Conservation (phyloP, 768 basidiomycete genomes). For the Mycena floridula region DNA sequence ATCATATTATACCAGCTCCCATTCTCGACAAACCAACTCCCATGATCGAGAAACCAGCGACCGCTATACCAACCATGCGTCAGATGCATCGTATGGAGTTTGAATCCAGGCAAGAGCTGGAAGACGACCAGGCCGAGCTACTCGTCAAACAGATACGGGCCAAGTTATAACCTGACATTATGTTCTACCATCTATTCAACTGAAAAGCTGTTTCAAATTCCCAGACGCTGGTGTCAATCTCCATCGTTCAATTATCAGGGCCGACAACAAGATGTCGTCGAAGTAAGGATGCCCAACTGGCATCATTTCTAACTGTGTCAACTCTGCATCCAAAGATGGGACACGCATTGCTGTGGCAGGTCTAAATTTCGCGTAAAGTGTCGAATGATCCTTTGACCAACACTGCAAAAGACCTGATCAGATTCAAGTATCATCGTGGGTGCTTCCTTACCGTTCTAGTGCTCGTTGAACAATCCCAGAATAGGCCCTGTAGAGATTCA, state of each 20-base stretch:
- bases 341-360: neutral
- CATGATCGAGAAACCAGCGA: slow-evolving; percentile 5
- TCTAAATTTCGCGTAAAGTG: neutral
- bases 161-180: slow-evolving; percentile 25
- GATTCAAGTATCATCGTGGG: neutral
- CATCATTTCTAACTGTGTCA: slow-evolving; percentile 19
- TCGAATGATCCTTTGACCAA: neutral
- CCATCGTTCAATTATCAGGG: slow-evolving; percentile 26
- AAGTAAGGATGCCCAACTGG: slow-evolving; percentile 31
- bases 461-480: neutral
- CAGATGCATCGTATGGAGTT: slow-evolving; percentile 61
- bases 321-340: neutral
- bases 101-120: slow-evolving; percentile 50
- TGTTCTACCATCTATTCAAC: too few species aligned
- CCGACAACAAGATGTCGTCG: slow-evolving; percentile 37
- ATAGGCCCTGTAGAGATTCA: neutral
- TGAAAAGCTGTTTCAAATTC: neutral
- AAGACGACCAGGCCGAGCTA: slow-evolving; percentile 46
- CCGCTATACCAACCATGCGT: slow-evolving; percentile 30
- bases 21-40: slow-evolving; percentile 12
- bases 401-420: neutral
- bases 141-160: slow-evolving; percentile 41
- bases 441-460: neutral
- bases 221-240: neutral
- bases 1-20: slow-evolving; percentile 73